These are phyloP conservation scores for Purshia tridentata DNA, from an alignment of 306 rosid species.

Conservation along the genomic window DNA sequence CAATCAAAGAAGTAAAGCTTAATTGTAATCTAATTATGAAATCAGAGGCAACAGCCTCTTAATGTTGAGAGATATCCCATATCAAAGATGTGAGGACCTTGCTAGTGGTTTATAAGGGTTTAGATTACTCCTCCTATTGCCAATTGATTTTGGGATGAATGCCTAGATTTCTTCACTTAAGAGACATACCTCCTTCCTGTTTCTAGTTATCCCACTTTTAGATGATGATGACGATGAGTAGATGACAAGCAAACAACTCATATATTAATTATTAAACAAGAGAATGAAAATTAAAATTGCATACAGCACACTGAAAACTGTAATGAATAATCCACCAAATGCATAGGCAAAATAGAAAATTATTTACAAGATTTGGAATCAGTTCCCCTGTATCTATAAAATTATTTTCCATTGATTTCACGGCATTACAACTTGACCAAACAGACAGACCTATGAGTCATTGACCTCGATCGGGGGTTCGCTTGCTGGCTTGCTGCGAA, in stretches of 20 bases:
- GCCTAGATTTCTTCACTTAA: no score
- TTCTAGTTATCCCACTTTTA: neutral
- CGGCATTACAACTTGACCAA: neutral
- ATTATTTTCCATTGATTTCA: neutral
- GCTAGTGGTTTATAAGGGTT: no score
- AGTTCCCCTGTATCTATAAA: neutral
- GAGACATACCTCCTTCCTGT: neutral
- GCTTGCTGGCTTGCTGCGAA: slow-evolving; percentile 38
- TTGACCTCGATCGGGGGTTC: slow-evolving; percentile 9
- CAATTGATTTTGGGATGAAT: no score
- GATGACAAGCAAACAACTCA: neutral
- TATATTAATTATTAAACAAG: neutral
- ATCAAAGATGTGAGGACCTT: no score
- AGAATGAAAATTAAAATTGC: neutral
- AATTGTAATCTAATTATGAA: neutral
- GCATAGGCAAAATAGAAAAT: neutral
- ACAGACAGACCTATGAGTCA: slow-evolving; percentile 34
- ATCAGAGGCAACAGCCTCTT: neutral
- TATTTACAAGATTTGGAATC: neutral
- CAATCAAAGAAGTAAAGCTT: neutral
- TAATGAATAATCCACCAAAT: neutral
- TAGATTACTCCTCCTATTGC: no score
- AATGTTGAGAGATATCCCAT: no score
- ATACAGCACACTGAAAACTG: neutral
- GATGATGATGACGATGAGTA: neutral